Percentiles rank a stretch among this genome's conserved stretches.
phyloP scores from a whole-genome alignment of 2,329 filamentous ascomycete species.

The Geosmithia putterillii region DNA sequence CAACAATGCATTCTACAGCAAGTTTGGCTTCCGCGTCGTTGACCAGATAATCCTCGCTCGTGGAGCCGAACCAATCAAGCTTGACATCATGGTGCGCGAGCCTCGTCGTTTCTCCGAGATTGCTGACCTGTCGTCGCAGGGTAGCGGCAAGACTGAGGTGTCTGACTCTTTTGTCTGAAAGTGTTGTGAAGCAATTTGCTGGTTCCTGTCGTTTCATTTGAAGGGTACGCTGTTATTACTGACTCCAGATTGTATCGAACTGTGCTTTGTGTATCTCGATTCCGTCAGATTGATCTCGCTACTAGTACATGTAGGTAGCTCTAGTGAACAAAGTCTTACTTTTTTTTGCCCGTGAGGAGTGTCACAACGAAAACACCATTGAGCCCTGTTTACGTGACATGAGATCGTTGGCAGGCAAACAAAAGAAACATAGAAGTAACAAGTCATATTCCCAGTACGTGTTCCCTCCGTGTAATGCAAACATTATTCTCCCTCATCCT shows the following conservation, averaged over 20 bases:
- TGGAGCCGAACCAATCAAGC: conserved; percentile 42
- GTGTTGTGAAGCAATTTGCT: not conserved
- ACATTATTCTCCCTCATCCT: not conserved
- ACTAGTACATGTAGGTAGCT: too few relatives aligned
- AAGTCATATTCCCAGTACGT: not conserved
- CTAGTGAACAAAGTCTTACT: not conserved
- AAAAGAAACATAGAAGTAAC: not conserved
- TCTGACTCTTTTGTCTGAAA: too few relatives aligned
- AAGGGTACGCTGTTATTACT: not conserved
- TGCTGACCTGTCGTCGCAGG: conserved; percentile 2
- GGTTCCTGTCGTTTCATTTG: not conserved
- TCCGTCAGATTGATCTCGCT: too few relatives aligned
- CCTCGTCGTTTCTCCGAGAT: conserved; percentile 27
- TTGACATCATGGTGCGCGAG: conserved; percentile 77
- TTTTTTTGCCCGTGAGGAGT: not conserved
- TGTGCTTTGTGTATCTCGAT: too few relatives aligned
- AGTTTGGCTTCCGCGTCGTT: conserved; percentile 59
- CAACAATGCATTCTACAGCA: conserved; percentile 62
- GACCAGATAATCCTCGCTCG: conserved; percentile 51
- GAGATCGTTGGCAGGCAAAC: not conserved
- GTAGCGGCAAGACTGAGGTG: not conserved
- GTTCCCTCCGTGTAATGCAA: not conserved
- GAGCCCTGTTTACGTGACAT: not conserved
- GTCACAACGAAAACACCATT: not conserved
- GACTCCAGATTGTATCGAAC: too few relatives aligned